These are phyloP conservation scores for Pichia cephalocereana DNA, from an alignment of 805 yeast genomes.

Conservation along the genomic window DNA sequence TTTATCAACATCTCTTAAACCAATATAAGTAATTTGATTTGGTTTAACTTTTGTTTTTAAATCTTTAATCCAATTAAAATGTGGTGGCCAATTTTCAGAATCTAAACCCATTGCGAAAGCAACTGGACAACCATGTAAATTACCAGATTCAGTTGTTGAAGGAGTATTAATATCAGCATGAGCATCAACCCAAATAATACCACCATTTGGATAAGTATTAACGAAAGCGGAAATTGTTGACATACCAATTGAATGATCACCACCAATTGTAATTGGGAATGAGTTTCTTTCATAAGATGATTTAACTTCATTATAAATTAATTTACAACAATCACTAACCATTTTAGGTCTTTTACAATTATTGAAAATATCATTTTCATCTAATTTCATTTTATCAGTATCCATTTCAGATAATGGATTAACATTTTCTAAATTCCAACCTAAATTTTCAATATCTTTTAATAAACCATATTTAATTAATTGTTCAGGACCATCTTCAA, in stretches of 20 bases:
- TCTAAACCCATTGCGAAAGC: slow-evolving; percentile 83
- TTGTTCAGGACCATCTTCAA: slow-evolving; percentile 86
- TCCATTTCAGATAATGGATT: slow-evolving; percentile 46
- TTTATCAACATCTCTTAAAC: slow-evolving; percentile 84
- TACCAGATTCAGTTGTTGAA: slow-evolving; percentile 73
- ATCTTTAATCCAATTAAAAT: slow-evolving; percentile 55
- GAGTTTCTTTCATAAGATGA: slow-evolving; percentile 37
- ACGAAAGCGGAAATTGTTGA: slow-evolving; percentile 85
- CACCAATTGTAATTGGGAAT: slow-evolving; percentile 84
- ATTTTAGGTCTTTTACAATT: slow-evolving; percentile 62
- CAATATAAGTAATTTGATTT: slow-evolving; percentile 79
- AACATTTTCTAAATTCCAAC: slow-evolving; percentile 54
- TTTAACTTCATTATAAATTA: slow-evolving; percentile 52
- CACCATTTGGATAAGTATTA: slow-evolving; percentile 73
- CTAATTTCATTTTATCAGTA: slow-evolving; percentile 33
- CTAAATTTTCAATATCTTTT: slow-evolving; percentile 51
- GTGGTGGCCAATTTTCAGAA: slow-evolving; percentile 54
- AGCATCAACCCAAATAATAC: slow-evolving; percentile 93
- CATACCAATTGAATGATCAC: slow-evolving; percentile 94
- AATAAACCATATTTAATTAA: slow-evolving; percentile 65
- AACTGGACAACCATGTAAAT: slow-evolving; percentile 94
- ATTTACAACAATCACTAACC: slow-evolving; percentile 65
- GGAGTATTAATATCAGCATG: slow-evolving; percentile 97
- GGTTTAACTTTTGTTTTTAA: slow-evolving; percentile 56
- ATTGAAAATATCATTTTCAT: slow-evolving; percentile 41